Evolutionary conservation across 257 asterid genomes (phyloP), one percentile per base, ranked within the genome.

Genomic region (Capsicum pubescens): DNA sequence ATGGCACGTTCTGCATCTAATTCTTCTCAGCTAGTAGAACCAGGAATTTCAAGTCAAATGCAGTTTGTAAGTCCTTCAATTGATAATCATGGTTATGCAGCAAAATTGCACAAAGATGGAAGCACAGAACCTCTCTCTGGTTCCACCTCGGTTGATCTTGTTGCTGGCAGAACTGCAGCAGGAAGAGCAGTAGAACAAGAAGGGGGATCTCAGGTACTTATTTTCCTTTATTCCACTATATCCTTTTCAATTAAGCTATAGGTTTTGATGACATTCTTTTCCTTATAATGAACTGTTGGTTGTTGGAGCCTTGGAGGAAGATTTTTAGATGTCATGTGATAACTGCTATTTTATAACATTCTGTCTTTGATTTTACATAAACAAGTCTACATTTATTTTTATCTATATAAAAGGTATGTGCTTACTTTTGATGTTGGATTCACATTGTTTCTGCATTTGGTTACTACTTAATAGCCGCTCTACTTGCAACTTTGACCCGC

Each of bases 31-130:
- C 85, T 91, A 14, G 86, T 89, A 86, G 99, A 93, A 81, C 83
- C 93, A 36, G 92, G 89, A 84, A 83, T 86, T 83, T 85, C 94
- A 55, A 87, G 87, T 88, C 90, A 90, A 83, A 85, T 90, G 93
- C 97, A 90, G 87, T 93, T 90, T 89, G 92, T 90, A 55, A 90
- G 89, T 91, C 90, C 98, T 85, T 87, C 97, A 80, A 86, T 89
- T 80, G 98, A 93, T 61, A 90, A 86, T 86, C 97, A 88, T 82
- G 92, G 92, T 57, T 91, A 90, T 84, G 89, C 90, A 82, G 90
- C 93, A 82, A 94, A 94, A 88, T 88, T 89, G 78, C 83, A 92
- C 46, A 92, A 90, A 89, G 98, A 93, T 67, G 91, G 92, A 90
- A 86, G 90, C 84, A 80, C 86, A 82, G 98, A 92, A 87, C 88